A percentile compares a stretch with the other conserved stretches of the same genome.
Evolutionary conservation across 2,329 filamentous ascomycete species (phyloP).

Genomic region (Colletotrichum filicis): DNA sequence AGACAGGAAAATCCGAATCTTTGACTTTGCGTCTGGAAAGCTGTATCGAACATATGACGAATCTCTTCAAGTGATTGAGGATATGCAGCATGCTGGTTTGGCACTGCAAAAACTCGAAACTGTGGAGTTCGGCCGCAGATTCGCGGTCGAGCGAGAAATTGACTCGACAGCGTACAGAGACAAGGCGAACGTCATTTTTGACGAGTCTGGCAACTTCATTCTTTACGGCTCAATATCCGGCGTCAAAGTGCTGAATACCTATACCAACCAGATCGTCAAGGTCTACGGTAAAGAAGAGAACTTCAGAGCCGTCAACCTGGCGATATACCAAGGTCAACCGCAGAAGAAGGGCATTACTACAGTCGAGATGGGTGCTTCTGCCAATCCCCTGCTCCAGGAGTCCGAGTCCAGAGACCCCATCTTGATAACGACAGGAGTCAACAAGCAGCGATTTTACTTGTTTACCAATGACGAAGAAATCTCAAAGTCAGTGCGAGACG

Average conservation of each 20-base stretch:
- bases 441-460: conserved; percentile 96
- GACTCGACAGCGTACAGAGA: conserved; percentile 75
- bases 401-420: conserved; percentile 92
- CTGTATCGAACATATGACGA: conserved; percentile 95
- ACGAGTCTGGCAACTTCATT: conserved; percentile 95
- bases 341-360: conserved; percentile 95
- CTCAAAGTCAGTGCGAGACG: conserved; percentile 85
- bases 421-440: conserved; percentile 83
- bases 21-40: conserved; percentile 91
- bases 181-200: conserved; percentile 89
- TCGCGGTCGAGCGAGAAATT: conserved; percentile 88
- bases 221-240: conserved; percentile 93
- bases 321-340: conserved; percentile 93
- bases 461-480: conserved; percentile 92
- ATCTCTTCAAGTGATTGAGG: conserved; percentile 86
- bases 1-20: conserved; percentile 91
- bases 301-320: conserved; percentile 83
- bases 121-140: conserved; percentile 88
- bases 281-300: conserved; percentile 92
- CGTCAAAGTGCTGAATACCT: conserved; percentile 94
- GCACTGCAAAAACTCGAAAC: conserved; percentile 84
- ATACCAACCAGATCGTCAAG: conserved; percentile 92
- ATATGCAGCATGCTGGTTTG: conserved; percentile 96
- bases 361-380: conserved; percentile 95
- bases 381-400: conserved; percentile 92